Evolutionary conservation across 257 asterid species (phyloP).

Genomic region (Salvia miltiorrhiza): DNA sequence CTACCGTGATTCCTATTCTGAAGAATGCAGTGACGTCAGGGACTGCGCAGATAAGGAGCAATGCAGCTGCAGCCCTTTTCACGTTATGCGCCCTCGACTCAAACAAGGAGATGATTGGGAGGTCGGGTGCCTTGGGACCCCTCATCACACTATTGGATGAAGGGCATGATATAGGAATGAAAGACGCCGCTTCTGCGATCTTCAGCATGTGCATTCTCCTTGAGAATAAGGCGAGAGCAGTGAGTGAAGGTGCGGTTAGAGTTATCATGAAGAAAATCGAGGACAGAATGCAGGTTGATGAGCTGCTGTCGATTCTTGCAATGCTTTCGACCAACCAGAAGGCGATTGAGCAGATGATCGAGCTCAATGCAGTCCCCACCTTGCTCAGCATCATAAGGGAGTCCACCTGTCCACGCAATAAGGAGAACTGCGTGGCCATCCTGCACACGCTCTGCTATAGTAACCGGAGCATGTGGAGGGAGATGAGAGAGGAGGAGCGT

Average conservation of each 20-base stretch:
- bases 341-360: constrained; percentile 71
- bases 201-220: constrained; percentile 66
- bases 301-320: constrained; percentile 71
- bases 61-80: constrained; percentile 93
- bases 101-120: constrained; percentile 72
- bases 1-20: constrained; percentile 62
- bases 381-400: constrained; percentile 64
- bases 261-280: constrained; percentile 58
- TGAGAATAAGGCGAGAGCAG: constrained; percentile 77
- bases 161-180: constrained; percentile 62
- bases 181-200: constrained; percentile 84
- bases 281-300: constrained; percentile 53
- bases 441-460: constrained; percentile 52
- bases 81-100: constrained; percentile 79
- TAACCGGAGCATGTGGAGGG: constrained; percentile 68
- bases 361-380: constrained; percentile 60
- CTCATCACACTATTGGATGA: constrained; percentile 66
- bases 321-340: constrained; percentile 68
- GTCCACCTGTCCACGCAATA: constrained; percentile 45
- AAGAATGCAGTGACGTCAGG: constrained; percentile 57
- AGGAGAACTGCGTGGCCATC: constrained; percentile 74
- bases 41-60: constrained; percentile 68
- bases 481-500: constrained; percentile 66
- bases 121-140: constrained; percentile 64
- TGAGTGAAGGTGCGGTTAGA: constrained; percentile 63